These are phyloP conservation scores for Reutealis trisperma DNA, from an alignment of 345 rosid genomes.

Conservation along the genomic window DNA sequence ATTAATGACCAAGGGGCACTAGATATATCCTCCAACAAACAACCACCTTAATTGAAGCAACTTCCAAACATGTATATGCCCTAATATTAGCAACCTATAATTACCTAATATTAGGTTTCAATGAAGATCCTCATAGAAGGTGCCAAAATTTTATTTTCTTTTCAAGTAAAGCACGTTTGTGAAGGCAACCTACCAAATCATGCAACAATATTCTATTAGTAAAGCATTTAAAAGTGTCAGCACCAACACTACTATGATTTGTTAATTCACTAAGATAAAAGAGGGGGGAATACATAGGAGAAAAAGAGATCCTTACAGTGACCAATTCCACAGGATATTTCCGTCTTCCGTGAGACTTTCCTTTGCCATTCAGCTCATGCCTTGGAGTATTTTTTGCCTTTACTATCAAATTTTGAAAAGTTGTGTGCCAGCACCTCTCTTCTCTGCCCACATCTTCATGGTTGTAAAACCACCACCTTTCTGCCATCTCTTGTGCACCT, in stretches of 20 bases:
- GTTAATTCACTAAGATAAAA: neutral
- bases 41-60: neutral
- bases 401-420: constrained; percentile 63
- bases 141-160: neutral
- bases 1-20: neutral
- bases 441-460: constrained; percentile 58
- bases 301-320: constrained; percentile 46
- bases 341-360: constrained; percentile 33
- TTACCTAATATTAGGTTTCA: neutral
- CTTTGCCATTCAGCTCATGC: constrained; percentile 41
- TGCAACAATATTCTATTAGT: neutral
- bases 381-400: constrained; percentile 47
- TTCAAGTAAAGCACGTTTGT: neutral
- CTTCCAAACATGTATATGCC: constrained; percentile 11
- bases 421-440: constrained; percentile 86
- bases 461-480: constrained; percentile 52
- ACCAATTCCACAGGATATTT: constrained; percentile 75
- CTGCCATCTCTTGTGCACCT: constrained; percentile 73
- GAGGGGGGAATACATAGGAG: neutral
- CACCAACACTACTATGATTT: neutral
- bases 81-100: neutral
- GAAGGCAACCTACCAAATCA: neutral
- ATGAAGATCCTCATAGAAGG: neutral
- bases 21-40: neutral
- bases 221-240: neutral